These are phyloP conservation scores for Cucurbita argyrosperma DNA, from an alignment of 306 rosid genomes.

Conservation along the genomic window DNA sequence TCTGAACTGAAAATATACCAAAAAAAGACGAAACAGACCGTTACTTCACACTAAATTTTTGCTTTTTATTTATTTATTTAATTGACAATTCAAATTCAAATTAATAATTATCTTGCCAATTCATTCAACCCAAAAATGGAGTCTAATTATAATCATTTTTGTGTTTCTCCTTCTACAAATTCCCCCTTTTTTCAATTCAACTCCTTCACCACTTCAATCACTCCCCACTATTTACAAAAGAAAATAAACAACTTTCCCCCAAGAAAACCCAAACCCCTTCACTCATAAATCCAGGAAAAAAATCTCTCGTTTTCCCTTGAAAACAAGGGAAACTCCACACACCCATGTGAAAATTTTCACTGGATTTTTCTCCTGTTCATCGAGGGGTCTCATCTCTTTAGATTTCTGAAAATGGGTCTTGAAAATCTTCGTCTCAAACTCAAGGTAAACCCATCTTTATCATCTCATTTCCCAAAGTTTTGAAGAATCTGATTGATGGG, in stretches of 20 bases:
- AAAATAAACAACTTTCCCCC: neutral
- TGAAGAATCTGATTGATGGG: no score
- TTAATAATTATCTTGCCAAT: neutral
- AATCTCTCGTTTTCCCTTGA: neutral
- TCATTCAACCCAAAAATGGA: neutral
- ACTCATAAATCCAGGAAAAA: neutral
- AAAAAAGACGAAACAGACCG: neutral
- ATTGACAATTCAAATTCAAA: neutral
- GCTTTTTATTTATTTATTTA: neutral
- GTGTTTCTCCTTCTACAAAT: neutral
- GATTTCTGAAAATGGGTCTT: conserved; percentile 17
- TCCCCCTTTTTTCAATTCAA: neutral
- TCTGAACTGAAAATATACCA: neutral
- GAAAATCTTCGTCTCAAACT: conserved; percentile 28
- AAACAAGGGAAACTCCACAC: neutral
- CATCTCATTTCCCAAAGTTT: neutral
- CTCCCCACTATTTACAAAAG: neutral
- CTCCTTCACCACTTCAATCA: neutral
- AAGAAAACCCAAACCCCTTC: neutral
- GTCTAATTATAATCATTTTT: neutral
- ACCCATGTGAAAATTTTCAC: conserved; percentile 7
- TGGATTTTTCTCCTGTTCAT: neutral
- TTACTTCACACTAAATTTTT: neutral
- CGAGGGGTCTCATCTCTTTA: neutral
- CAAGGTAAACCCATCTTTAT: conserved; percentile 14